phyloP scores from a whole-genome alignment of 202 grass and related monocot genomes.

The Schoenoplectus tabernaemontani region DNA sequence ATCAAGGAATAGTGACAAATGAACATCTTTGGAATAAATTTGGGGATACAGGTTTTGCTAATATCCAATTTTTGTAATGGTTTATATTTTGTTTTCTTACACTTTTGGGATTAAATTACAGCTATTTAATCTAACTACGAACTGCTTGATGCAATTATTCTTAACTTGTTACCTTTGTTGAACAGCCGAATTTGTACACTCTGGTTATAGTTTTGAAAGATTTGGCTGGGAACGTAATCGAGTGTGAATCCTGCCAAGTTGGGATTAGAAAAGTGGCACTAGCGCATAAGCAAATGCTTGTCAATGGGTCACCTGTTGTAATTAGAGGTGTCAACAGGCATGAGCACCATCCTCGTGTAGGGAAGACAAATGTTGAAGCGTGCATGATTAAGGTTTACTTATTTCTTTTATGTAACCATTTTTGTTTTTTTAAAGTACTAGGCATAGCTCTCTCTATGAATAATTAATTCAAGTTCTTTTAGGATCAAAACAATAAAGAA shows the following conservation, averaged over 20 bases:
- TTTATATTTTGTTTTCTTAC: background rate
- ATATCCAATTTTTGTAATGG: background rate
- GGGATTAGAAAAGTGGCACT: constrained; percentile 71
- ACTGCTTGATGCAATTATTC: background rate
- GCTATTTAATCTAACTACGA: constrained; percentile 1
- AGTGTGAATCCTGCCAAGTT: constrained; percentile 93
- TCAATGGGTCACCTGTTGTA: constrained; percentile 83
- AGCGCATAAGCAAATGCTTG: constrained; percentile 79
- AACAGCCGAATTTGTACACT: constrained; percentile 97
- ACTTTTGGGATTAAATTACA: background rate
- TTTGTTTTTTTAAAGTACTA: background rate
- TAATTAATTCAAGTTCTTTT: background rate
- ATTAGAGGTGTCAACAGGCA: constrained; percentile 93
- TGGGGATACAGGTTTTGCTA: background rate
- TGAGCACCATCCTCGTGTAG: constrained; percentile 84
- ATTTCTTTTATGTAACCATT: background rate
- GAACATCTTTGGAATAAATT: background rate
- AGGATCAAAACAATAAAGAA: background rate
- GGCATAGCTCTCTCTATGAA: background rate
- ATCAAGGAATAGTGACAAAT: background rate
- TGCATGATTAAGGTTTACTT: constrained; percentile 90
- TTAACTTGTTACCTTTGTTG: constrained; percentile 29
- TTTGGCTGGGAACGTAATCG: constrained; percentile 70
- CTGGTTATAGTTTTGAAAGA: constrained; percentile 92
- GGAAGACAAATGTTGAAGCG: constrained; percentile 91